Base-by-base conservation (phyloP, 2,329 filamentous ascomycete genomes). In the Whalleya microplaca region DNA sequence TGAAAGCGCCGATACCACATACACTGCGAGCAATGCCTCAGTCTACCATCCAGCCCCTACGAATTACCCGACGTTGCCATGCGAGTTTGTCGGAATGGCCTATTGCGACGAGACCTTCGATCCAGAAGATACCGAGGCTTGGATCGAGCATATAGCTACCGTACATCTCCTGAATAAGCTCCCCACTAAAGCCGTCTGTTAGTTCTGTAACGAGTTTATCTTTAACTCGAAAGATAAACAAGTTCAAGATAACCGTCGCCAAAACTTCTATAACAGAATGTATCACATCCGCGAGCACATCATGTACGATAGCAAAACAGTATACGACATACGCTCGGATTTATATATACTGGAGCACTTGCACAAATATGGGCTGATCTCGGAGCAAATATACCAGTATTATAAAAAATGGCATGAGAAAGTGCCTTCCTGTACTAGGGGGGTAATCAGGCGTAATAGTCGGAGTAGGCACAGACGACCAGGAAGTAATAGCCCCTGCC, bases 281-380 rank as follows among this genome's bases (percentile, higher is more conserved):
- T 27, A 66, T 2, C 84, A 86, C 60, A 80, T 85, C 48, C 73
- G 69, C 0, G 53, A 55, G 0, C 83, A 86, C 56, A 72, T 82
- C 41, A 50, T 65, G 12, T 41, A 68, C 2, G 71, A 69, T 0
- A 51, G 63, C 5, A 63, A 53, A 7, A 62, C 48, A 0, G 52
- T 45, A 0, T 23, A 58, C 0, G 18, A 73, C 72, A 98, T 97
- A 73, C 86, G 95, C 42, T 88, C 92, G 3, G 94, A 99, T 63
- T 93, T 92, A 9, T 91, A 97, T 71, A 86, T 92, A 41, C 91
- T 92, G 1, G 91, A 96, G 71, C 91, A 95, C 69, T 78, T 71
- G 18, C 14, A 37, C 9, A 7, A 40, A 0, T 2, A 54, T 14
- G 3, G 19, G 0, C 21, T 70, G 10, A 61, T 71, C 21, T 1